Evolutionary conservation across 2,329 filamentous ascomycete species (phyloP), one percentile per base, ranked within the genome.

Genomic region (Thyridium curvatum): DNA sequence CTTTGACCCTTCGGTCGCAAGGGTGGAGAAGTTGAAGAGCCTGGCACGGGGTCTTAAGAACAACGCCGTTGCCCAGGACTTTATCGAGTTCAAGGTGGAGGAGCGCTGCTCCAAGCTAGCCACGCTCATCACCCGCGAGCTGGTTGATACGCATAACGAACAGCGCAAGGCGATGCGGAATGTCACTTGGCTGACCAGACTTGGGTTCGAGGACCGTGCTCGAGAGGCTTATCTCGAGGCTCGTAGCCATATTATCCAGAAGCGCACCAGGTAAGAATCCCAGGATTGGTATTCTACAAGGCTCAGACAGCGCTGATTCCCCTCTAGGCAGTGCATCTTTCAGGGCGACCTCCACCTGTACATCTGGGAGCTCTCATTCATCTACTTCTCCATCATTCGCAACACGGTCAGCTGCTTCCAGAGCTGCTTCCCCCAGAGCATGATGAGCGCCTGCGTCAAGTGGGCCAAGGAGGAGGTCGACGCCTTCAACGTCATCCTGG

Each of bases 381-480:
- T 95, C 41, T 96, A 95, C 62, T 98, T 98, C 64, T 89, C 82
- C 39, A 76, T 95, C 47, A 91, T 98, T 56, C 82, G 87, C 51
- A 96, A 97, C 62, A 97, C 93, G 0, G 85, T 97, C 43, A 77
- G 78, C 53, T 90, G 86, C 54, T 96, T 93, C 62, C 88, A 94
- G 55, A 68, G 71, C 38, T 94, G 88, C 58, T 97, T 97, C 57
- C 83, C 89, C 10, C 75, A 86, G 18, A 72, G 81, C 12, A 87
- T 93, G 69, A 94, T 93, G 75, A 94, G 88, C 53, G 89, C 90
- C 1, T 94, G 89, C 52, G 91, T 98, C 52, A 94, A 91, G 56
- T 98, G 93, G 93, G 90, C 89, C n/a, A 97, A 96, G 62, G 84
- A 93, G 51, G 82, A 94, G 56, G 80, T 97, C 2, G 90, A 96